phyloP scores from a whole-genome alignment of 768 basidiomycete genomes.

The Rhizopogon vesiculosus region DNA sequence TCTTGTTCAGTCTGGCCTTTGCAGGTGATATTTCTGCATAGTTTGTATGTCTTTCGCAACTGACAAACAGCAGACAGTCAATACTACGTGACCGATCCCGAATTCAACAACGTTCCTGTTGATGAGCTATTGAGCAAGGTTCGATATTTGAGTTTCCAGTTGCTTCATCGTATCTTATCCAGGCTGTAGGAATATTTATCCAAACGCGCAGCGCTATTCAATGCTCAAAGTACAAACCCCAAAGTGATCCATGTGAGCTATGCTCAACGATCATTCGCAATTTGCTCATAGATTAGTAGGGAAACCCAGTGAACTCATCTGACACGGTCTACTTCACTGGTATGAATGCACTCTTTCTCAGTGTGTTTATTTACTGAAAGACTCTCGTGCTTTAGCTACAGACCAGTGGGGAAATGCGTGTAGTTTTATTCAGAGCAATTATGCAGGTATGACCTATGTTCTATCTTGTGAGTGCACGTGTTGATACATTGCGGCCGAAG shows the following conservation, averaged over 20 bases:
- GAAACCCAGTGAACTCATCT: conserved; percentile 77
- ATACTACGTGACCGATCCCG: conserved; percentile 92
- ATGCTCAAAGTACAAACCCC: conserved; percentile 61
- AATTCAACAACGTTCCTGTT: conserved; percentile 72
- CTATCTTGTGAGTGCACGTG: background rate
- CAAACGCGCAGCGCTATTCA: conserved; percentile 74
- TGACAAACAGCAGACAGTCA: conserved; percentile 54
- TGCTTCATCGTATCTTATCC: background rate
- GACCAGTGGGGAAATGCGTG: conserved; percentile 90
- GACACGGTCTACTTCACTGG: conserved; percentile 96
- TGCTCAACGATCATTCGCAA: background rate
- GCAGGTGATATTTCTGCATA: conserved; percentile 47
- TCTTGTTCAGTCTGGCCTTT: conserved; percentile 52
- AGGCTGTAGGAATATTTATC: conserved; percentile 70
- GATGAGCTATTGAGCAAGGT: conserved; percentile 84
- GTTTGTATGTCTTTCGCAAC: background rate
- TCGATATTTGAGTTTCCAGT: conserved; percentile 1
- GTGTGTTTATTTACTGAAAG: background rate
- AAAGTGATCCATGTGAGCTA: conserved; percentile 58
- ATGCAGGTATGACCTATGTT: conserved; percentile 49
- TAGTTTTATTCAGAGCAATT: conserved; percentile 88
- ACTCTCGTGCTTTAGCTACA: conserved; percentile 43
- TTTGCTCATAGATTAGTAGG: conserved; percentile 37
- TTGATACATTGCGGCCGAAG: conserved; percentile 28
- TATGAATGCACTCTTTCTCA: conserved; percentile 19